Percentiles rank a stretch among this genome's conserved stretches.
phyloP scores from a whole-genome alignment of 768 basidiomycete genomes.

The Boletus rufocinnamomeus region DNA sequence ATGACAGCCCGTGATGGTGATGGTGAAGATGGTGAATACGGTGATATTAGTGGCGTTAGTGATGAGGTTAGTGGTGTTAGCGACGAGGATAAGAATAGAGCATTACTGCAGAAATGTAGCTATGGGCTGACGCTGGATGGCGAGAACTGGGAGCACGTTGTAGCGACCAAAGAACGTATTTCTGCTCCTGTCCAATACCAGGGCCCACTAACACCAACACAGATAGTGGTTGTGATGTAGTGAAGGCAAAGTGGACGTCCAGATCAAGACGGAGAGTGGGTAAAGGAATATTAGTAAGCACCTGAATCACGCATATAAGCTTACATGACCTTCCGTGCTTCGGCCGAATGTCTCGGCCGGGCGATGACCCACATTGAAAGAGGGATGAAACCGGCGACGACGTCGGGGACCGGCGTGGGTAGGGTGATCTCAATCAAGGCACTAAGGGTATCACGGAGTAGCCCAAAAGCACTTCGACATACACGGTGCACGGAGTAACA shows the following conservation, averaged over 20 bases:
- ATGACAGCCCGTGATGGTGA: neutral
- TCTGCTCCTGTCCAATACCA: too few relatives aligned
- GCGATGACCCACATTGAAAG: neutral
- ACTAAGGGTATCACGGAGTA: slow-evolving; percentile 1
- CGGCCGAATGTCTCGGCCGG: neutral
- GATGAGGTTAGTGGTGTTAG: too few relatives aligned
- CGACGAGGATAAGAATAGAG: too few relatives aligned
- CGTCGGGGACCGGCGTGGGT: slow-evolving; percentile 8
- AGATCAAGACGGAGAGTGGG: neutral
- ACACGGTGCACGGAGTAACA: slow-evolving; percentile 3
- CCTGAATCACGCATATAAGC: too few relatives aligned
- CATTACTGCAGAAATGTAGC: too few relatives aligned
- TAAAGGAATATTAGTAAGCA: neutral
- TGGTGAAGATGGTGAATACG: neutral
- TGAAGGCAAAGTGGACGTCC: too few relatives aligned
- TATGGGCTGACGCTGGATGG: too few relatives aligned
- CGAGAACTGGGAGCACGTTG: too few relatives aligned
- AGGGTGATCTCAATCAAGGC: slow-evolving; percentile 4
- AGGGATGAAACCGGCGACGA: neutral
- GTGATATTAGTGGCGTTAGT: too few relatives aligned
- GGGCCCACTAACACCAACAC: too few relatives aligned
- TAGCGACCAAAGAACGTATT: too few relatives aligned
- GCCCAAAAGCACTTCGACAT: neutral
- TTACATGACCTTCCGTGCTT: neutral
- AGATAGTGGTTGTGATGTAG: too few relatives aligned